These are phyloP conservation scores for Stipa capillata DNA, from an alignment of 176 grass and related monocot genomes.

Conservation along the genomic window DNA sequence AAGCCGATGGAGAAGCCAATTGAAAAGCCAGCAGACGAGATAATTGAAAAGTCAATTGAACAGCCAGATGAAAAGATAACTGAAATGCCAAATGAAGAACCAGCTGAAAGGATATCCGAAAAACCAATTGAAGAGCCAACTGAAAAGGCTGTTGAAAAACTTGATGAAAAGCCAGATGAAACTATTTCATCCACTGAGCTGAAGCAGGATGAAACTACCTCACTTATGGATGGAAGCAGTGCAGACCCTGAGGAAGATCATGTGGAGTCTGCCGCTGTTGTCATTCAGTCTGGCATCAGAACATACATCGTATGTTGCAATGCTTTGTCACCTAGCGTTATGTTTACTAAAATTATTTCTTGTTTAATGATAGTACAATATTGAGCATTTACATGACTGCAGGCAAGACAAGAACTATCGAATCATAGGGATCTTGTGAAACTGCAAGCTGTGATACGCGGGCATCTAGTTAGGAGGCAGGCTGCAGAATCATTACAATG, in stretches of 20 bases:
- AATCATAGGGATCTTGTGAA: conserved; percentile 62
- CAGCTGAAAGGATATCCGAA: conserved; percentile 24
- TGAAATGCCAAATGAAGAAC: conserved; percentile 16
- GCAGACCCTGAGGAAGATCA: conserved; percentile 24
- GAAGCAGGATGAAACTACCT: conserved; percentile 32
- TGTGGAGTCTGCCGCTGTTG: conserved; percentile 39
- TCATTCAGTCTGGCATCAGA: conserved; percentile 62
- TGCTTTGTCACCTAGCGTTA: conserved; percentile 6
- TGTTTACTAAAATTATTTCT: conserved; percentile 5
- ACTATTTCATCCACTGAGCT: conserved; percentile 13
- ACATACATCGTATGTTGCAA: conserved; percentile 52
- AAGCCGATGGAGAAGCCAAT: conserved; percentile 21
- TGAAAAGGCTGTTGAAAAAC: conserved; percentile 26
- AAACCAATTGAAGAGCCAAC: conserved; percentile 23
- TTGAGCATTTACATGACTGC: conserved; percentile 18
- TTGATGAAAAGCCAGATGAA: conserved; percentile 32
- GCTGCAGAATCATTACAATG: conserved; percentile 74
- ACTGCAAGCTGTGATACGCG: conserved; percentile 82
- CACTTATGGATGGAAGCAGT: conserved; percentile 22
- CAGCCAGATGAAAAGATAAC: conserved; percentile 24
- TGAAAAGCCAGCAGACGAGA: conserved; percentile 38
- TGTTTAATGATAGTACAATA: not conserved
- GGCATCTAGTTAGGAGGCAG: conserved; percentile 68
- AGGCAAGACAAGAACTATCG: conserved; percentile 57
- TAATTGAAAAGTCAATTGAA: conserved; percentile 39